Conservation (phyloP, 176 grass and related monocot genomes). For the Bonia amplexicaulis region DNA sequence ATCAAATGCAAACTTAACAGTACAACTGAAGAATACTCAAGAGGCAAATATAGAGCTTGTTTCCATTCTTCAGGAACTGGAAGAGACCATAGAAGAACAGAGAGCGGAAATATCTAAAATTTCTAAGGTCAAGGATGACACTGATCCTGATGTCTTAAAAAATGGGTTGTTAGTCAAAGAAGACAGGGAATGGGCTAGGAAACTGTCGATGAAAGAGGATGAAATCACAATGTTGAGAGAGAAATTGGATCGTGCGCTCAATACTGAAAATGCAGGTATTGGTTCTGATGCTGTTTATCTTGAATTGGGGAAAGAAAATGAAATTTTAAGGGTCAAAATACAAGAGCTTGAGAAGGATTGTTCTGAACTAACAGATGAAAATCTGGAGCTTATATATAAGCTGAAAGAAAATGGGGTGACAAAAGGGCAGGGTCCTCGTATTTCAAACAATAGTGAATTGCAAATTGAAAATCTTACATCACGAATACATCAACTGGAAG, state of each 20-base stretch:
- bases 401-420: slow-evolving; percentile 44
- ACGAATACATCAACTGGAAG: slow-evolving; percentile 43
- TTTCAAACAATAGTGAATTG: slow-evolving; percentile 29
- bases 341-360: slow-evolving; percentile 90
- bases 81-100: slow-evolving; percentile 78
- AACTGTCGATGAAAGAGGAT: slow-evolving; percentile 68
- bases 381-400: slow-evolving; percentile 81
- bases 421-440: slow-evolving; percentile 32
- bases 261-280: slow-evolving; percentile 34
- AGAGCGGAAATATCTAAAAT: slow-evolving; percentile 51
- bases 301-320: slow-evolving; percentile 69
- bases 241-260: slow-evolving; percentile 43
- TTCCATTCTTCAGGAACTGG: slow-evolving; percentile 82
- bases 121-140: slow-evolving; percentile 30
- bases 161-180: slow-evolving; percentile 29
- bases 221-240: slow-evolving; percentile 63
- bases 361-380: slow-evolving; percentile 88
- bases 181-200: slow-evolving; percentile 38
- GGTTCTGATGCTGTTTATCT: slow-evolving; percentile 33
- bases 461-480: slow-evolving; percentile 48
- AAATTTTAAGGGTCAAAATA: slow-evolving; percentile 65
- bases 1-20: slow-evolving; percentile 65
- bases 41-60: slow-evolving; percentile 86
- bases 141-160: slow-evolving; percentile 4
- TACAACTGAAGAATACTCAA: slow-evolving; percentile 76